These are phyloP conservation scores for Suhomyces kunorum DNA, from an alignment of 1,139 yeast genomes.

Conservation along the genomic window DNA sequence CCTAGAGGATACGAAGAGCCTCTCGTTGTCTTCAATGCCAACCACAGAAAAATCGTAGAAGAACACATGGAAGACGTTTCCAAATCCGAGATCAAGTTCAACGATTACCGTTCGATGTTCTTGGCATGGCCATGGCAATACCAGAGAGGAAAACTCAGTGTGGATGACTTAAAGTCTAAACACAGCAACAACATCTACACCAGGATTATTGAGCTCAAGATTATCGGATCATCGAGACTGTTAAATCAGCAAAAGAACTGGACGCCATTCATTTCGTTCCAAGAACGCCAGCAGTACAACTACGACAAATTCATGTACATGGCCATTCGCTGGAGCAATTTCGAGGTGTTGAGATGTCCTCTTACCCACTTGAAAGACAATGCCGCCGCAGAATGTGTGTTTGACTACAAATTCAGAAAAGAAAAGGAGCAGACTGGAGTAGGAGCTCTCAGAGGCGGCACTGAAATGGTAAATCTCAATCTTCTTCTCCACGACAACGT, in stretches of 20 bases:
- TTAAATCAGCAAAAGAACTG: constrained; percentile 40
- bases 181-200: constrained; percentile 24
- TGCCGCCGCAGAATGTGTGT: constrained; percentile 27
- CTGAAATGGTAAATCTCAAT: constrained; percentile 24
- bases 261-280: constrained; percentile 41
- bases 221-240: constrained; percentile 25
- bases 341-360: constrained; percentile 34
- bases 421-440: constrained; percentile 9
- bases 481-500: constrained; percentile 12
- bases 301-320: constrained; percentile 36
- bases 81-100: constrained; percentile 3
- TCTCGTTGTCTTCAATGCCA: constrained; percentile 34
- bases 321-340: constrained; percentile 40
- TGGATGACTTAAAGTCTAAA: constrained; percentile 21
- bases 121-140: constrained; percentile 42
- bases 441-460: constrained; percentile 31
- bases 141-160: constrained; percentile 34
- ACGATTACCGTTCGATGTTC: constrained; percentile 33
- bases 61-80: constrained; percentile 18
- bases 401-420: constrained; percentile 23
- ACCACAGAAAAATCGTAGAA: constrained; percentile 27
- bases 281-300: constrained; percentile 21
- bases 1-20: constrained; percentile 39
- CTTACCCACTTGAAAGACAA: constrained; percentile 14
- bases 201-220: constrained; percentile 30